Evolutionary conservation across 306 rosid species (phyloP), one percentile per base, ranked within the genome.

Genomic region (Abrus precatorius): DNA sequence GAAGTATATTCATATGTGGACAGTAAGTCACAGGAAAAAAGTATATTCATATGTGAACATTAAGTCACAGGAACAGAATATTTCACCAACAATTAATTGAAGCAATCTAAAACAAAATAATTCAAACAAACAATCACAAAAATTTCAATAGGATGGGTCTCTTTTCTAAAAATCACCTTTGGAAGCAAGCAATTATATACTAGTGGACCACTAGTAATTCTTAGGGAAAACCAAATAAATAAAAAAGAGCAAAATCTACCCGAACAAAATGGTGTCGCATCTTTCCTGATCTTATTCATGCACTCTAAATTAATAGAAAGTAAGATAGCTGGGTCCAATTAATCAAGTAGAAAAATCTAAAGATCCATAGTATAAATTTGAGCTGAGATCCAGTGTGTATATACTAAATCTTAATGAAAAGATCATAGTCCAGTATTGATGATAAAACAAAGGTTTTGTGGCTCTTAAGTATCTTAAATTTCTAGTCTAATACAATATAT

Each of bases 351-450:
- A 63, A 77, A 86, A 75, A 13, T 7, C 54, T 28, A 59, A 84
- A 57, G 61, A 44, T 57, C 84, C 70, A 44, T 10, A 69, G 13
- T 20, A 61, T 60, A 59, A 68, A 33, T 47, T 76, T 59, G 14
- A 80, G 80, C 84, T 62, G n/a, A 54, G 84, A 60, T 78, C 75
- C 75, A 83, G 62, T 41, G 47, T 5, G 7, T 59, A 62, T 36
- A 67, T 3, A 60, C 48, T 28, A 65, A 36, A 32, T 45, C 30
- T 52, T 50, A 44, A 10, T 55, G 9, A 44, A 66, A 70, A 27
- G 56, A 7, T 3, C 61, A 13, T 10, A 44, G 5, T 77, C n/a
- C 36, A 33, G 41, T 6, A 9, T 75, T 47, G 52, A 69, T 41
- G 64, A 43, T 29, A 43, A 84, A 7, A 2, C 43, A 14, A 61